These are phyloP conservation scores for Colletotrichum falcatum DNA, from an alignment of 2,329 filamentous ascomycete species.

Conservation along the genomic window DNA sequence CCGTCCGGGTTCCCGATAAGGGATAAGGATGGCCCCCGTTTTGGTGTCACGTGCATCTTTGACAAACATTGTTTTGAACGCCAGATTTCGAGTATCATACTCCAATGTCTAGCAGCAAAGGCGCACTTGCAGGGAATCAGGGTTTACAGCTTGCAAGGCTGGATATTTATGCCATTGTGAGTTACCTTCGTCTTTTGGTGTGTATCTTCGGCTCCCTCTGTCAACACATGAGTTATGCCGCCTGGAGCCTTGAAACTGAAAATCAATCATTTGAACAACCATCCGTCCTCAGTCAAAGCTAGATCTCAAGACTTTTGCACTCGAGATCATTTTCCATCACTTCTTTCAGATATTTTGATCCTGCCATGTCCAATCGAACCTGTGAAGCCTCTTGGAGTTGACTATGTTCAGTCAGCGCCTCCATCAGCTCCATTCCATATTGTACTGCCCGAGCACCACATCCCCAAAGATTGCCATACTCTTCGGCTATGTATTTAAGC, in stretches of 20 bases:
- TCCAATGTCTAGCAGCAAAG: too few species aligned
- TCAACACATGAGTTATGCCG: background rate
- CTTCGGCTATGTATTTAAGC: background rate
- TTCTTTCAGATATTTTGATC: background rate
- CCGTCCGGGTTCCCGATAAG: conserved; percentile 7
- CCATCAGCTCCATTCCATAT: background rate
- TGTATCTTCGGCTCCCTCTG: too few species aligned
- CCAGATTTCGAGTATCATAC: too few species aligned
- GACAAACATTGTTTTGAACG: background rate
- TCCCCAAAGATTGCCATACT: background rate
- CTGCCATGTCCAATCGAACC: background rate
- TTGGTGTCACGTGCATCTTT: background rate
- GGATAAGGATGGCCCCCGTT: background rate
- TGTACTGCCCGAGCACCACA: background rate
- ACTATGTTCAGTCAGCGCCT: background rate
- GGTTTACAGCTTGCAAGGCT: too few species aligned
- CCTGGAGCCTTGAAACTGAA: background rate
- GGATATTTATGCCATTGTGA: too few species aligned
- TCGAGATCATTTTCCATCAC: background rate
- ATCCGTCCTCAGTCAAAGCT: background rate
- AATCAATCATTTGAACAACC: too few species aligned
- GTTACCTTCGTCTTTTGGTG: too few species aligned
- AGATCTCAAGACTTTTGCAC: background rate
- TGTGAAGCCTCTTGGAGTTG: background rate
- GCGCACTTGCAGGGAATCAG: too few species aligned